Evolutionary conservation across 202 grass and related monocot genomes (phyloP), one percentile per base, ranked within the genome.

Genomic region (Elaeis oleifera): DNA sequence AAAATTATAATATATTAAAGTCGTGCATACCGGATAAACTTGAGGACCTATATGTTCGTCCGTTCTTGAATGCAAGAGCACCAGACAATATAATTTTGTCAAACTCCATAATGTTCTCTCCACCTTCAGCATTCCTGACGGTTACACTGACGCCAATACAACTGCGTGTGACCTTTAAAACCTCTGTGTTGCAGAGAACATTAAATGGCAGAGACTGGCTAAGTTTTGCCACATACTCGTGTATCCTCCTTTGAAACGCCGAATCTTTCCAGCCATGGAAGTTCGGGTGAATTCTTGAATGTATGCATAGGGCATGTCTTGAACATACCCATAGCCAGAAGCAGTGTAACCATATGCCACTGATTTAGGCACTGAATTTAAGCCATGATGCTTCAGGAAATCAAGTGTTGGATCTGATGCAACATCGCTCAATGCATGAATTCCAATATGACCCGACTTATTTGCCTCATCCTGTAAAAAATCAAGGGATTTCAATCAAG

Each of bases 231-330:
- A 89, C 67, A 89, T 72, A 50, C 77, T 78, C 81, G 72, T 84
- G 78, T 89, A 89, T 64, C 85, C 85, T 51, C 71, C 66, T 76
- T 84, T 84, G 36, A 89, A 78, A 56, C 85, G 80, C n/a, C 80
- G 74, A 63, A 84, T 89, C 60, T 89, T 89, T 64, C 85, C 85
- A 75, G 81, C 78, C 85, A 89, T 84, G 56, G 81, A 89, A 31
- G 85, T 89, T 69, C 78, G 84, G 65, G 85, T 89, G 65, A 89
- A 89, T 59, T 89, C 85, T 15, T 89, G 85, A 75, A 89, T 84
- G 17, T 84, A 89, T 72, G 85, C 85, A 73, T 89, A 89, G 22
- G 85, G 85, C 85, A 89, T 89, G 81, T 89, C 85, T 84, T 84
- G 85, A 68, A 84, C 77, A 78, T 84, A 89, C 67, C 81, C 85